phyloP scores from a whole-genome alignment of 2,329 filamentous ascomycete genomes.

The Cercospora janseana region DNA sequence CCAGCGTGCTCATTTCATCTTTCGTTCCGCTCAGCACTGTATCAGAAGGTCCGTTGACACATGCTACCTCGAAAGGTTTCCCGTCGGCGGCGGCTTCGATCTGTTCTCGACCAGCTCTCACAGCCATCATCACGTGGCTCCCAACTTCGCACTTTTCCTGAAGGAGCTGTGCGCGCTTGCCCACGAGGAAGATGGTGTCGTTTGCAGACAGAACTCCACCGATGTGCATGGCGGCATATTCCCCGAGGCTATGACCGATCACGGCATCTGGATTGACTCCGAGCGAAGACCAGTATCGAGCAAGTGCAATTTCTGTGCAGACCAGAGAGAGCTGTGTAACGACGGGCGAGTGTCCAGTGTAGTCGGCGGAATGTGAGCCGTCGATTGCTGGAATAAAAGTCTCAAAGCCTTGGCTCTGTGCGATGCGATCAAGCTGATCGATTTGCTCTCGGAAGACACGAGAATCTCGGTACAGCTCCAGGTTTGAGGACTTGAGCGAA shows the following conservation, averaged over 20 bases:
- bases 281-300: conserved; percentile 30
- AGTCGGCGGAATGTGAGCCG: conserved; percentile 5
- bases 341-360: conserved; percentile 18
- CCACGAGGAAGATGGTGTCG: conserved; percentile 39
- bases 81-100: conserved; percentile 12
- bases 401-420: conserved; percentile 35
- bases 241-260: conserved; percentile 40
- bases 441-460: conserved; percentile 37
- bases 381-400: conserved; percentile 33
- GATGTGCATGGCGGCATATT: conserved; percentile 42
- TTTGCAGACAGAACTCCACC: conserved; percentile 40
- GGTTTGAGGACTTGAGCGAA: conserved; percentile 29
- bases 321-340: conserved; percentile 42
- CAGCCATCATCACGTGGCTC: conserved; percentile 33
- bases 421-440: conserved; percentile 33
- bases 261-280: conserved; percentile 33
- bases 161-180: conserved; percentile 37
- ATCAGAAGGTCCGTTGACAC: conserved; percentile 30
- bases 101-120: conserved; percentile 16
- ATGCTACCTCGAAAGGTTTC: conserved; percentile 26
- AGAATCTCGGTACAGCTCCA: conserved; percentile 35
- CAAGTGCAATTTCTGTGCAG: conserved; percentile 46
- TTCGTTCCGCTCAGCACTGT: conserved; percentile 31
- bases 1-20: conserved; percentile 18
- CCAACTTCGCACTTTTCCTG: conserved; percentile 27